Evolutionary conservation across 2,329 filamentous ascomycete species (phyloP).

Genomic region (Colletotrichum cuscutae): DNA sequence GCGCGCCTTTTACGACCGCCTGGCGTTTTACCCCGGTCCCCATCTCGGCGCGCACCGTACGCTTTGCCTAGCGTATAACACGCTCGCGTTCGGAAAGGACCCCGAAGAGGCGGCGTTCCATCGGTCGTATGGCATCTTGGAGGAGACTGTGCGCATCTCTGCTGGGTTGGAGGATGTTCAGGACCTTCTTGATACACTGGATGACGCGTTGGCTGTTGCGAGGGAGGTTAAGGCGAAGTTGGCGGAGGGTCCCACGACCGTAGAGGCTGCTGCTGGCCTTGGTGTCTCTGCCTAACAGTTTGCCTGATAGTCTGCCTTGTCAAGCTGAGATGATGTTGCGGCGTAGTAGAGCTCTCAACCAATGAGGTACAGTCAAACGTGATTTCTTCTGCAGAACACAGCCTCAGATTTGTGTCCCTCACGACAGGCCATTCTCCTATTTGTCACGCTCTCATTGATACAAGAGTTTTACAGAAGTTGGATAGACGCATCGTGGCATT

Average conservation of each 20-base stretch:
- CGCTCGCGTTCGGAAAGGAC: slow-evolving; percentile 53
- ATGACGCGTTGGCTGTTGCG: slow-evolving; percentile 50
- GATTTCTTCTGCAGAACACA: too few species aligned
- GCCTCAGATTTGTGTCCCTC: too few species aligned
- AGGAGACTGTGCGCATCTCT: slow-evolving; percentile 56
- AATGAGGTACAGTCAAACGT: too few species aligned
- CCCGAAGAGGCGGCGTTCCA: slow-evolving; percentile 49
- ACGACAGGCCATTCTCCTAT: too few species aligned
- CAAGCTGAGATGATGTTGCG: accelerated
- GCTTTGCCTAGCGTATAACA: slow-evolving; percentile 59
- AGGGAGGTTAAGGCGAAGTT: slow-evolving; percentile 53
- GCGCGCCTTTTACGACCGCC: slow-evolving; percentile 59
- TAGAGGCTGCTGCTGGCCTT: slow-evolving; percentile 18
- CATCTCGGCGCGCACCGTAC: slow-evolving; percentile 65
- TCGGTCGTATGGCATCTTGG: slow-evolving; percentile 48
- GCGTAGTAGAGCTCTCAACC: too few species aligned
- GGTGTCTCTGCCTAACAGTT: neutral
- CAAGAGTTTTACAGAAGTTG: too few species aligned
- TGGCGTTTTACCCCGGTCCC: slow-evolving; percentile 61
- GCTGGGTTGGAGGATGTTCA: slow-evolving; percentile 57
- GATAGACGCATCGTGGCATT: too few species aligned
- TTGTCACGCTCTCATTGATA: too few species aligned
- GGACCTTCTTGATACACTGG: slow-evolving; percentile 52
- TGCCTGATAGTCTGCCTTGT: neutral
- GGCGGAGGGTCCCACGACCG: neutral